Percentiles rank a stretch among this genome's conserved stretches.
Conservation (phyloP, 2,329 filamentous ascomycete species). For the Talaromyces sp. region DNA sequence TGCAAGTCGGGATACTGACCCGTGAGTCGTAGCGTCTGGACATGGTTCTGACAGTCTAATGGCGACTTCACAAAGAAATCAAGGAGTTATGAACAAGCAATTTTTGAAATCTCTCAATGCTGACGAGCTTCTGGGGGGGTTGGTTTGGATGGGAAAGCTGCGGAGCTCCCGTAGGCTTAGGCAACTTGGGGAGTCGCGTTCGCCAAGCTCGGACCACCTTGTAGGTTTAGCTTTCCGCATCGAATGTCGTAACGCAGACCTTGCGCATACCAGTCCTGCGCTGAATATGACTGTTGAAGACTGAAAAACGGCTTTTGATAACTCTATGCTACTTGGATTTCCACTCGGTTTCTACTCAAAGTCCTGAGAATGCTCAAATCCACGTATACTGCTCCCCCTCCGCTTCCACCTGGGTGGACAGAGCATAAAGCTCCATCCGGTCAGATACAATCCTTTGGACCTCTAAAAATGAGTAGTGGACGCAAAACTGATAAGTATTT, state of each 20-base stretch:
- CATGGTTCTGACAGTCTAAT: slow-evolving; percentile 51
- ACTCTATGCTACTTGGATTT: background rate
- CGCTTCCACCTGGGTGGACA: slow-evolving; percentile 79
- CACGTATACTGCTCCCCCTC: slow-evolving; percentile 63
- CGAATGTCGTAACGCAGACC: slow-evolving; percentile 5
- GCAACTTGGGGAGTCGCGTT: slow-evolving; percentile 35
- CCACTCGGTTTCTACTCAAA: background rate
- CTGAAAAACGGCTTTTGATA: background rate
- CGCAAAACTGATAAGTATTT: background rate
- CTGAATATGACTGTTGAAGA: background rate
- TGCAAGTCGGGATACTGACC: slow-evolving; percentile 46
- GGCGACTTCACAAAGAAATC: background rate
- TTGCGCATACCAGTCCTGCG: background rate
- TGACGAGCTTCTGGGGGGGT: slow-evolving; percentile 4
- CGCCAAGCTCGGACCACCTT: slow-evolving; percentile 35
- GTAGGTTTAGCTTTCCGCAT: slow-evolving; percentile 18
- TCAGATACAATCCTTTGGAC: slow-evolving; percentile 24
- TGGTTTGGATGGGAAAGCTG: slow-evolving; percentile 15
- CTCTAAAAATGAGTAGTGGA: background rate
- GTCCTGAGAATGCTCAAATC: slow-evolving; percentile 61
- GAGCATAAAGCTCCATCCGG: slow-evolving; percentile 82
- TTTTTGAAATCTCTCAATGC: slow-evolving; percentile 3
- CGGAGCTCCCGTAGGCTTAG: slow-evolving; percentile 29
- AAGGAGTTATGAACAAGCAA: background rate
- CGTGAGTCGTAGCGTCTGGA: slow-evolving; percentile 96